Conservation (phyloP, 129 eudicot species). For the Pulicaria dysenterica region DNA sequence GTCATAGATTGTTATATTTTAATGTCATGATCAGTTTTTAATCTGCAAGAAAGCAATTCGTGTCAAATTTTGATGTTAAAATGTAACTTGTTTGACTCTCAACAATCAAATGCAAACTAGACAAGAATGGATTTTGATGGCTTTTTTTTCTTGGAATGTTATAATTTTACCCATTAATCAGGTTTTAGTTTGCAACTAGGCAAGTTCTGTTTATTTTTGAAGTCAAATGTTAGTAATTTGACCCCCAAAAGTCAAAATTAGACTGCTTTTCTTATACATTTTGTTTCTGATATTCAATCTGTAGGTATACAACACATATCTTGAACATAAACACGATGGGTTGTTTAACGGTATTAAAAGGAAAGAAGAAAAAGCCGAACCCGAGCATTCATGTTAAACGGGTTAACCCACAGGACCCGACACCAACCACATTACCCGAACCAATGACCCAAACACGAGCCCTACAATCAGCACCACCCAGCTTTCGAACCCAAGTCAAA, state of each 20-base stretch:
- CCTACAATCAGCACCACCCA: conserved; percentile 88
- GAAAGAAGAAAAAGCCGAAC: conserved; percentile 74
- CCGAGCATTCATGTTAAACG: conserved; percentile 53
- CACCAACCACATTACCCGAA: conserved; percentile 78
- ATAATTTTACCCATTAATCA: not conserved
- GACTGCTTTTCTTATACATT: conserved; percentile 8
- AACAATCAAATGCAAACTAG: not conserved
- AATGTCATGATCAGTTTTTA: not conserved
- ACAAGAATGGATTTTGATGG: no score
- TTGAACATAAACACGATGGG: conserved; percentile 54
- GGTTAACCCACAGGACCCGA: conserved; percentile 64
- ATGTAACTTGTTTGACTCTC: not conserved
- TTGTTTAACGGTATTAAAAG: conserved; percentile 73
- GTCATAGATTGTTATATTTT: not conserved
- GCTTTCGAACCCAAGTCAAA: conserved; percentile 67
- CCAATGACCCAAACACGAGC: conserved; percentile 57
- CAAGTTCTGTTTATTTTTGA: conserved; percentile 9
- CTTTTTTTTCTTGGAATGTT: not conserved
- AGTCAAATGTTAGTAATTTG: conserved; percentile 8
- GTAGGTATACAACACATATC: conserved; percentile 22
- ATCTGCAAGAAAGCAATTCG: not conserved
- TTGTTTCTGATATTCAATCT: conserved; percentile 12
- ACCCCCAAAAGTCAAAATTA: not conserved
- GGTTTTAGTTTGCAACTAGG: not conserved
- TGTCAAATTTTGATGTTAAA: conserved; percentile 19